Evolutionary conservation across 2,329 filamentous ascomycete genomes (phyloP).

Genomic region (Helminthosporium solani): DNA sequence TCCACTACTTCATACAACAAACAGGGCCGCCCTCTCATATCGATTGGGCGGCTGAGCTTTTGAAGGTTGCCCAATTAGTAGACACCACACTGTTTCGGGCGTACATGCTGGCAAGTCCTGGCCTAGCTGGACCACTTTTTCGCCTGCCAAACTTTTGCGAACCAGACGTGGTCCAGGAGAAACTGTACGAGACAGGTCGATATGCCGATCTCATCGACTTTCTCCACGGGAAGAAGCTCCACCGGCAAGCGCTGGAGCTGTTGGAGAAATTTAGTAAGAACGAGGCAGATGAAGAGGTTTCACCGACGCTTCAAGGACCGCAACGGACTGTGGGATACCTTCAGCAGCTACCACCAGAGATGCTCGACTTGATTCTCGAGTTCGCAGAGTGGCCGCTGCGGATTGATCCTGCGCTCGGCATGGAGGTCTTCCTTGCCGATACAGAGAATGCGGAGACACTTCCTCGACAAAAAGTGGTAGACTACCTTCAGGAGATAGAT

Average conservation of each 20-base stretch:
- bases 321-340: conserved; percentile 83
- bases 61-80: conserved; percentile 76
- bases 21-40: conserved; percentile 34
- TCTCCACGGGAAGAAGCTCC: conserved; percentile 90
- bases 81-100: conserved; percentile 93
- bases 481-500: conserved; percentile 72
- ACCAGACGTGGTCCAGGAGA: conserved; percentile 90
- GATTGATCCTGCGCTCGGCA: conserved; percentile 70
- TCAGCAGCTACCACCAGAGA: conserved; percentile 81
- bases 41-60: conserved; percentile 70
- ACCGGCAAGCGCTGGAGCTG: conserved; percentile 80
- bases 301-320: conserved; percentile 70
- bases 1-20: conserved; percentile 45
- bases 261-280: conserved; percentile 74
- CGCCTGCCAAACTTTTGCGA: conserved; percentile 97
- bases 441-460: conserved; percentile 92
- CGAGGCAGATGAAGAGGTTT: conserved; percentile 48
- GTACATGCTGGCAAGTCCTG: conserved; percentile 89
- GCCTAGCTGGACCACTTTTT: conserved; percentile 84
- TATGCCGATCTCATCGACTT: conserved; percentile 98
- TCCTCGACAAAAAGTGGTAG: conserved; percentile 72
- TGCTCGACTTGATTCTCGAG: conserved; percentile 88
- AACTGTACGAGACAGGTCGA: conserved; percentile 80
- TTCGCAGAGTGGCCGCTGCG: conserved; percentile 86
- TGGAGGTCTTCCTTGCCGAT: conserved; percentile 92